Base-by-base conservation (phyloP, 768 basidiomycete genomes). In the Lactarius indigo region DNA sequence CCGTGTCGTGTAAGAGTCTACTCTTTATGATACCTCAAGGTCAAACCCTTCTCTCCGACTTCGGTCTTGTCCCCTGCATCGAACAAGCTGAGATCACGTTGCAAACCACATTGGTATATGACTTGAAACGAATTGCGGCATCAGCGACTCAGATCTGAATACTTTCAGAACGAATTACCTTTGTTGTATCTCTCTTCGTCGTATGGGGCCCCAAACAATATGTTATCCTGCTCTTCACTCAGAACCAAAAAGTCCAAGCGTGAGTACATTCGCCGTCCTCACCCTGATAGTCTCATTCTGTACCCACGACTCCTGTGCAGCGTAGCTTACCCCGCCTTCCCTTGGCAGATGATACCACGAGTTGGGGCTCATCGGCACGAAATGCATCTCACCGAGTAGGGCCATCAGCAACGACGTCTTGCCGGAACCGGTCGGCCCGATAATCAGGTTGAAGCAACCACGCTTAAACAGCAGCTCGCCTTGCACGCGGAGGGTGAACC, bases 241-340 rank as follows among this genome's bases (percentile, higher is more conserved):
- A 50, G 26, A 18, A 35, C n/a, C 23, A 41, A 39, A 35, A 50
- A 15, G 13, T 23, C 2, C 47, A 12, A 26, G 13, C 5, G 23
- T 5, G 50, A 26, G 5, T 13, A 26, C 13, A 5, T 26, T 50
- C 31, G 12, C 52, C 5, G 10, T 13, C 64, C 77, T 56, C 57
- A 86, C 87, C 73, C 78, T 80, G 61, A 92, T 90, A 0, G 89
- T 91, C 65, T 89, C 89, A 69, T 92, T 93, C 74, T 88, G 84
- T 2, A 93, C 87, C 91, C 91, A 96, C 4, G 89, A 86, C 73
- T 93, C 91, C 74, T 96, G 92, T 2, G 89, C 88, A 7, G 89
- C 89, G 73, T 91, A 93, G 2, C 91, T 87, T 44, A 95, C 82
- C 6, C 92, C 91, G 1, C 81, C 81, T 4, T 77, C 78, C 3